Base-by-base conservation (phyloP, 257 asterid genomes). In the Penstemon davidsonii region DNA sequence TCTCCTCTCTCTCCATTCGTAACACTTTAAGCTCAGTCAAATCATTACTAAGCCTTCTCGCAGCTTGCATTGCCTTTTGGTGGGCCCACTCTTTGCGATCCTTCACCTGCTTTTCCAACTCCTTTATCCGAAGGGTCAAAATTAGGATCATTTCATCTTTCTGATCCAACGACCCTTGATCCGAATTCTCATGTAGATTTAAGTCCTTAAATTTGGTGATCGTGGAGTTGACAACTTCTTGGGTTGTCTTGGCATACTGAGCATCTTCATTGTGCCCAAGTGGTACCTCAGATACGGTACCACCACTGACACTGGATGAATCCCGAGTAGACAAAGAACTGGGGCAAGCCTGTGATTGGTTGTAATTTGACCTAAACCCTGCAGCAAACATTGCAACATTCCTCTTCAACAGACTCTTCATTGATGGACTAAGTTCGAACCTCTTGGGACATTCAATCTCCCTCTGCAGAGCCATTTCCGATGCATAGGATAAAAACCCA, bases 21-120 rank as follows among this genome's bases (percentile, higher is more conserved):
- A 93, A 60, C 76, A 61, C 79, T 88, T 88, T 88, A 60, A 93
- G 88, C 75, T 93, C 99, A 1, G 91, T 93, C 79, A 90, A 82
- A 79, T 93, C 99, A 70, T 80, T 80, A 68, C 96, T 84, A 53
- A 93, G 89, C 89, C 87, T 93, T 63, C 92, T 81, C 8, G 99
- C 99, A 62, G 99, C 99, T 79, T 90, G 96, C 92, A 93, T 86
- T 3, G 99, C 97, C 80, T 90, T 93, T 75, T 90, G 88, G 70
- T 88, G 96, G 13, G 97, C 99, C 99, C 99, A 90, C 40, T 88
- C 99, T 77, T 88, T 90, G 15, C 92, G 80, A 62, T 93, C 99
- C 81, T 87, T 86, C 58, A 87, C 96, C 74, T 88, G 94, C 53
- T 79, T 85, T 84, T 93, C 96, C 10, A 90, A 83, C 69, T 88